Evolutionary conservation across 1,284 basidiomycete genomes (phyloP), one percentile per base, ranked within the genome.

Genomic region (Sporisorium exsertum): DNA sequence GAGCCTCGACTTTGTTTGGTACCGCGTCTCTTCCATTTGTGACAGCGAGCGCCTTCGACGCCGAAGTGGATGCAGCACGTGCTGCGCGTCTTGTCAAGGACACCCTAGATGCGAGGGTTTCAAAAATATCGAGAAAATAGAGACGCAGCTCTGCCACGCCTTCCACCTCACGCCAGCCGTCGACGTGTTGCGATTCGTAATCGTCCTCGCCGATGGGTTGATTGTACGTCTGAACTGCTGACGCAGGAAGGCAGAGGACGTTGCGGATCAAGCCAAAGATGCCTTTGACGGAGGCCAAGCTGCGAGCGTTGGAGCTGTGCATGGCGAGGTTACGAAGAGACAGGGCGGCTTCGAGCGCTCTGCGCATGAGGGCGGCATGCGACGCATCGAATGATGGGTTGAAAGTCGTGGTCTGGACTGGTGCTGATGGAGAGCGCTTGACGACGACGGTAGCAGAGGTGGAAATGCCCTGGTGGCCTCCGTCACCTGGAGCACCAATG

Each of bases 121-220:
- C 83, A 51, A 83, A 76, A 7, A 84, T 67, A 50, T 83, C 83
- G 40, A 84, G 77, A 51, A 80, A 66, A 58, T 84, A 73, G 22
- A 77, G 59, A n/a, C 77, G 80, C 20, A 83, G 55, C 59, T 84
- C 83, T 40, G 57, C 43, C n/a, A 81, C 56, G 24, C 79, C 80
- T 50, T 80, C 77, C 13, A 79, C 33, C 46, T 81, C 81, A 35
- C 68, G 63, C 65, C 71, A 82, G 9, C 57, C 64, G 16, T 63
- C 64, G 24, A 69, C 74, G 26, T 77, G 64, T 32, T 55, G 53
- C n/a, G 58, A 12, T 2, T 45, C 65, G 6, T 42, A 18, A 0
- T 45, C 45, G 6, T 20, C 37, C 1, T 33, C 29, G 27, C 16
- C 26, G n/a, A 24, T 13, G 3, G 40, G 10, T 5, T 29, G 46